These are phyloP conservation scores for Drechslera avenae DNA, from an alignment of 2,329 filamentous ascomycete species.

Conservation along the genomic window DNA sequence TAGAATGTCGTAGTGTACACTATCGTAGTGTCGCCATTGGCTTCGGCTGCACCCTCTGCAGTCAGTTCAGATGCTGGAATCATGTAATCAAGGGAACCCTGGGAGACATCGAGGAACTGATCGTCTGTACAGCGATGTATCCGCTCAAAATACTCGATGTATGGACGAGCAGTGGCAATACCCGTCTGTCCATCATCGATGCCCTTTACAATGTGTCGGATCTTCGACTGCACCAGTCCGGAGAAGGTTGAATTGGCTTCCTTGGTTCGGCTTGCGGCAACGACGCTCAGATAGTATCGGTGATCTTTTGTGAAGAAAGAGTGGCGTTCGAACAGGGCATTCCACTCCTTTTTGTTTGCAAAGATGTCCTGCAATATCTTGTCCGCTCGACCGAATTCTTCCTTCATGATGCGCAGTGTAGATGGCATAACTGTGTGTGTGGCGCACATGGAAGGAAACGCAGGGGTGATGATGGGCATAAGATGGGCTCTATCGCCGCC, in stretches of 20 bases:
- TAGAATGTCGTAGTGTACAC: slow-evolving; percentile 94
- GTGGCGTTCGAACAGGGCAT: slow-evolving; percentile 85
- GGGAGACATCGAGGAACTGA: slow-evolving; percentile 66
- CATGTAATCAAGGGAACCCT: slow-evolving; percentile 67
- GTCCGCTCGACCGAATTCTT: slow-evolving; percentile 78
- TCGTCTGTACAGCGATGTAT: slow-evolving; percentile 71
- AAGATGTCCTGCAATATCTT: slow-evolving; percentile 82
- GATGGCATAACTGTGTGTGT: slow-evolving; percentile 93
- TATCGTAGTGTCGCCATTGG: slow-evolving; percentile 52
- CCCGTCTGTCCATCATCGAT: slow-evolving; percentile 76
- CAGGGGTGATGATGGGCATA: slow-evolving; percentile 98
- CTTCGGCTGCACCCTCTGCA: slow-evolving; percentile 44
- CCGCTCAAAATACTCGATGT: slow-evolving; percentile 90
- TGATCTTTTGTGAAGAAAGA: slow-evolving; percentile 92
- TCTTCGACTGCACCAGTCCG: slow-evolving; percentile 90
- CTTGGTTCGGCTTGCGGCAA: slow-evolving; percentile 79
- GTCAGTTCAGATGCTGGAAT: slow-evolving; percentile 57
- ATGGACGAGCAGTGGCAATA: slow-evolving; percentile 85
- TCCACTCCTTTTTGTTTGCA: slow-evolving; percentile 77
- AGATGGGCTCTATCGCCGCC: slow-evolving; percentile 81
- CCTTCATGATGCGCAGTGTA: slow-evolving; percentile 80
- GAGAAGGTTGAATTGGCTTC: slow-evolving; percentile 87
- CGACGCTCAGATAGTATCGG: slow-evolving; percentile 93
- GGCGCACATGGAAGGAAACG: slow-evolving; percentile 96
- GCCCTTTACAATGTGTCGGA: slow-evolving; percentile 80